Percentiles rank a stretch among this genome's conserved stretches.
phyloP scores from a whole-genome alignment of 2,329 filamentous ascomycete genomes.

The Monilinia laxa region DNA sequence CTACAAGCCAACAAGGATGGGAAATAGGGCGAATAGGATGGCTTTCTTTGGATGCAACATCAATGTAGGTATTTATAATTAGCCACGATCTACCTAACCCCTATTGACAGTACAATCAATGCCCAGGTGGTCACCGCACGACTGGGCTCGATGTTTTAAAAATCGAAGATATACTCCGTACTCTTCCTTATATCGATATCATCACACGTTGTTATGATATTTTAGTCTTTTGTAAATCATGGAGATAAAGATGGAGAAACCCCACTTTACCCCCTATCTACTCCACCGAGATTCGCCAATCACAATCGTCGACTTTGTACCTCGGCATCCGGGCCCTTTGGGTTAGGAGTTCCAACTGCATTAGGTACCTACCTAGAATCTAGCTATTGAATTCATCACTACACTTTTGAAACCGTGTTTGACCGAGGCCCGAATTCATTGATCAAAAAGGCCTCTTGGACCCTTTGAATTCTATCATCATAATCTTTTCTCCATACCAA shows the following conservation, averaged over 20 bases:
- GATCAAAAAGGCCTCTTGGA: constrained; percentile 6
- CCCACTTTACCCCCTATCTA: constrained; percentile 13
- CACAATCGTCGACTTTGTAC: background rate
- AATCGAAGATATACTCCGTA: constrained; percentile 14
- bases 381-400: background rate
- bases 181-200: background rate
- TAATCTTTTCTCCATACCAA: constrained; percentile 6
- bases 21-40: constrained; percentile 1
- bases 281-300: constrained; percentile 2
- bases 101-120: no score
- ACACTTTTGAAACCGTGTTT: background rate
- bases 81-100: background rate
- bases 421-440: constrained; percentile 29
- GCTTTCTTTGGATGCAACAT: constrained; percentile 3
- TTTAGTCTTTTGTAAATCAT: background rate
- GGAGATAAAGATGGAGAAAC: constrained; percentile 10
- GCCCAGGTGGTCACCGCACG: background rate
- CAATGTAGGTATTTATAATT: background rate
- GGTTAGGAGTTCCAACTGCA: background rate
- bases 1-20: constrained; percentile 6
- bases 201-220: background rate
- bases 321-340: constrained; percentile 15
- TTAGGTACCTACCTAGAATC: background rate
- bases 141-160: background rate
- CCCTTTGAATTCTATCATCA: background rate